Evolutionary conservation across 176 grass and related monocot genomes (phyloP).

Genomic region (Oryza nivara): DNA sequence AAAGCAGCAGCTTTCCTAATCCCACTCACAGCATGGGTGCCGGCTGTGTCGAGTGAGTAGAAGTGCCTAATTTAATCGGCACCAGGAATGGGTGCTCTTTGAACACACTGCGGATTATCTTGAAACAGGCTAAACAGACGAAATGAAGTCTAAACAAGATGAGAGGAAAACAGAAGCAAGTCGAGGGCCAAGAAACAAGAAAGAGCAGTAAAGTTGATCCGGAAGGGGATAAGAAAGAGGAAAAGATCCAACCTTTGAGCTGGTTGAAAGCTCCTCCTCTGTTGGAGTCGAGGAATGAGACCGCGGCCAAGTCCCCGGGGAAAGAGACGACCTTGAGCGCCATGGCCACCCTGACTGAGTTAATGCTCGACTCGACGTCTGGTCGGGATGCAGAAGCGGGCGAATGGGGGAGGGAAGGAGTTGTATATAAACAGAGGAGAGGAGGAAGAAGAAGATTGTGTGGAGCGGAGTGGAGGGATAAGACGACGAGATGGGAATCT

Average conservation of each 20-base stretch:
- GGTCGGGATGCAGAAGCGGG: not conserved
- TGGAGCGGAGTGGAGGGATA: slow-evolving; percentile 44
- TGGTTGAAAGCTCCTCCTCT: slow-evolving; percentile 44
- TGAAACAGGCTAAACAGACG: not conserved
- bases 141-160: not conserved
- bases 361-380: not conserved
- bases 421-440: not conserved
- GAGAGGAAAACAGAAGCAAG: not conserved
- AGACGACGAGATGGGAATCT: slow-evolving; percentile 59
- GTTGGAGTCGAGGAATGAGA: slow-evolving; percentile 65
- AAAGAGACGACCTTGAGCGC: slow-evolving; percentile 63
- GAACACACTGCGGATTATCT: not conserved
- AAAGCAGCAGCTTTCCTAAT: slow-evolving; percentile 1
- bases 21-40: not conserved
- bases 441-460: not conserved
- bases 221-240: slow-evolving; percentile 14
- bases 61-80: not conserved
- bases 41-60: not conserved
- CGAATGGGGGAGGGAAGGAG: not conserved
- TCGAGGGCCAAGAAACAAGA: not conserved
- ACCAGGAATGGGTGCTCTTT: not conserved
- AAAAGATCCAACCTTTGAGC: slow-evolving; percentile 66
- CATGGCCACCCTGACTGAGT: no score
- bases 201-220: not conserved
- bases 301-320: slow-evolving; percentile 50